Evolutionary conservation across 345 rosid genomes (phyloP), one percentile per base, ranked within the genome.

Genomic region (Microthlaspi erraticum): DNA sequence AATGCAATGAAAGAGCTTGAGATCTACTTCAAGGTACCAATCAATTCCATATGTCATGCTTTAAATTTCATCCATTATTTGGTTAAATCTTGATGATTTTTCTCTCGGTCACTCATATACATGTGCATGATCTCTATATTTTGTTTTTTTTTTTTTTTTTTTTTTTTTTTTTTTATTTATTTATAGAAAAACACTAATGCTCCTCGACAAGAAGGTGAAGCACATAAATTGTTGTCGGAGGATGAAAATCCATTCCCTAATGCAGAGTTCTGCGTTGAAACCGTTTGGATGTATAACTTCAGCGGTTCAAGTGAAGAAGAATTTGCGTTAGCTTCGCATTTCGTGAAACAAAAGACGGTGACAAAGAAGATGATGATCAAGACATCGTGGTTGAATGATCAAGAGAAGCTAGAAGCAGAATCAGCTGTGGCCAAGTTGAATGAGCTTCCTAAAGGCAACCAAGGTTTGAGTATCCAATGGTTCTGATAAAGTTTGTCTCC

Each of bases 21-120:
- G 31, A 63, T 72, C 14, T 4, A 44, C 1, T 51, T 64, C 64
- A 64, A 63, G 76, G 76, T 64, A 54, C 32, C 20, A 60, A 26
- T 16, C 43, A n/a, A n/a, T n/a, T n/a, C n/a, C n/a, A 44, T 37
- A 36, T 23, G 42, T 59, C 16, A 39, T 29, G 50, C 60, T 49
- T 60, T 20, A 1, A 20, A 20, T 20, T 20, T 20, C 2, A 20
- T 20, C 23, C 41, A 18, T 60, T 42, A 41, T 2, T 1, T 36
- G 3, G 14, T 43, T 54, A 29, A 33, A 33, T 6, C 10, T 19
- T 59, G 32, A 60, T 60, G 17, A 70, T n/a, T 51, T 37, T 1
- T 11, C 8, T 11, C 9, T 49, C 18, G n/a, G 10, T 51, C 7
- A 43, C 29, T 14, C 12, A 23, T 32, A 51, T n/a, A n/a, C n/a